Conservation (phyloP, 169 alveolate species). For the Neospora caninum region DNA sequence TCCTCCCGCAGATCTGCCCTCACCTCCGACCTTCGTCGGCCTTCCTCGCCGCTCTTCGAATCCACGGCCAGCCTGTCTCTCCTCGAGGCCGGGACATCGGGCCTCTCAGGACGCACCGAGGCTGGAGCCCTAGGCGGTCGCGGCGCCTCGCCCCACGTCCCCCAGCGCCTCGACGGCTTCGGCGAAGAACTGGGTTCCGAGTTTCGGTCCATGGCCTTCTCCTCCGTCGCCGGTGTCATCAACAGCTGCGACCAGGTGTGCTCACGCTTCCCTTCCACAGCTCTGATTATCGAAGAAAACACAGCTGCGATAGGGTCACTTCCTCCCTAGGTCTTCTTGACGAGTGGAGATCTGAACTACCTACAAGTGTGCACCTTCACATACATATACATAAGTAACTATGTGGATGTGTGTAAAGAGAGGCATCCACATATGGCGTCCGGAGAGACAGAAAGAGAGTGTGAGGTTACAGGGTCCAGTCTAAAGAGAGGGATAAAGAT, state of each 20-base stretch:
- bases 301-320: no score
- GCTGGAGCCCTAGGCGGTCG: slow-evolving; percentile 3
- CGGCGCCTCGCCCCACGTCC: neutral
- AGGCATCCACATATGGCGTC: no score
- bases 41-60: neutral
- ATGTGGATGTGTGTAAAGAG: neutral
- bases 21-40: neutral
- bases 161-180: neutral
- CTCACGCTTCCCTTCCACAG: neutral
- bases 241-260: slow-evolving; percentile 3
- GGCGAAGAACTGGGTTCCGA: neutral
- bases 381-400: neutral
- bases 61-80: neutral
- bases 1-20: neutral
- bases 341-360: no score
- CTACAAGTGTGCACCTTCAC: neutral
- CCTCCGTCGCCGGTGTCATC: slow-evolving; percentile 10
- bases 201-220: slow-evolving; percentile 13
- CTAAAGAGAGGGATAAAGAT: no score
- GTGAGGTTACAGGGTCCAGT: no score
- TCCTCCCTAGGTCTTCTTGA: no score
- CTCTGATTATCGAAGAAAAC: neutral
- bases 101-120: neutral
- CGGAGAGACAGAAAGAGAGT: no score
- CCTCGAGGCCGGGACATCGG: neutral